Conservation (phyloP, 352 stramenopile species). For the Phytophthora pinifolia region DNA sequence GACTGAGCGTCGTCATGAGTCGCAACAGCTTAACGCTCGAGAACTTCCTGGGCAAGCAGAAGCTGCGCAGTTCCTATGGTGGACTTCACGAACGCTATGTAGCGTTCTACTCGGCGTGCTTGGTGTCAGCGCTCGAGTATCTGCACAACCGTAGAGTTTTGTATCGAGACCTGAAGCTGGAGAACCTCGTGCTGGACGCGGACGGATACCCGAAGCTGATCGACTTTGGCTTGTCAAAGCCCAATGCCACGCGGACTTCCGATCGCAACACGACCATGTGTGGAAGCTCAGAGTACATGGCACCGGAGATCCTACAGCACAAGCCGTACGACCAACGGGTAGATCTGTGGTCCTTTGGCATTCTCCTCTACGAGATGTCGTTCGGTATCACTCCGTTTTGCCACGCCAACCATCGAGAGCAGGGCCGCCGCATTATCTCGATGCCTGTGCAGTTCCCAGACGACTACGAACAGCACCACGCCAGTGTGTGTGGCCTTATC, state of each 20-base stretch:
- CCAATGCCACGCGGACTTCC: slow-evolving; percentile 43
- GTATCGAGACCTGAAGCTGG: slow-evolving; percentile 88
- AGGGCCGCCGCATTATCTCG: slow-evolving; percentile 69
- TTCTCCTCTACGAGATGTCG: slow-evolving; percentile 71
- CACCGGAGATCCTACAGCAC: slow-evolving; percentile 64
- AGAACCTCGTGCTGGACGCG: slow-evolving; percentile 85
- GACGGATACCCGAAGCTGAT: slow-evolving; percentile 87
- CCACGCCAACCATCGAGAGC: slow-evolving; percentile 63
- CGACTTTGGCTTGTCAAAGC: slow-evolving; percentile 74
- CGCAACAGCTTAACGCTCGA: slow-evolving; percentile 39
- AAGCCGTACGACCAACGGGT: slow-evolving; percentile 57
- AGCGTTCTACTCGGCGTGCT: slow-evolving; percentile 95
- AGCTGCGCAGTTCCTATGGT: slow-evolving; percentile 35
- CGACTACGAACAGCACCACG: slow-evolving; percentile 41
- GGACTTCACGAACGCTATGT: slow-evolving; percentile 87
- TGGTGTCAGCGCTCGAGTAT: slow-evolving; percentile 91
- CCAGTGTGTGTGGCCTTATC: slow-evolving; percentile 51
- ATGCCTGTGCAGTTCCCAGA: slow-evolving; percentile 57
- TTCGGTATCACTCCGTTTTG: slow-evolving; percentile 87
- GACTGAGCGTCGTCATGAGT: slow-evolving; percentile 19
- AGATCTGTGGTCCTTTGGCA: slow-evolving; percentile 80
- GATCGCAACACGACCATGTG: slow-evolving; percentile 56
- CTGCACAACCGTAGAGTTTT: slow-evolving; percentile 57
- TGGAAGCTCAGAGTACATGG: slow-evolving; percentile 81
- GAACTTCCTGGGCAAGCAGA: slow-evolving; percentile 45